phyloP scores from a whole-genome alignment of 2,329 filamentous ascomycete species.

The Talaromyces sp. region DNA sequence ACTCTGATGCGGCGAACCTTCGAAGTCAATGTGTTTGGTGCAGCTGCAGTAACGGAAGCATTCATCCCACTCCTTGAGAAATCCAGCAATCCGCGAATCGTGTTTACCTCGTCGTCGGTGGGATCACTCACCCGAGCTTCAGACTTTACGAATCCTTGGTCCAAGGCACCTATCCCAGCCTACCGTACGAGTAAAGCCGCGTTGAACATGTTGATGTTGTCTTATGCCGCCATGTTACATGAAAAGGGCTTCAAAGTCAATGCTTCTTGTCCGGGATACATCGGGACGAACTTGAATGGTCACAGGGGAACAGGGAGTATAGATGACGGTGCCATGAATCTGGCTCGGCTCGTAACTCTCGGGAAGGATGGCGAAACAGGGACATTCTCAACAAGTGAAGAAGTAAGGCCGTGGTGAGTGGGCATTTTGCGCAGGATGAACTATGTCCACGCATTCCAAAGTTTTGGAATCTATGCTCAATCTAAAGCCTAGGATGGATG shows the following conservation, averaged over 20 bases:
- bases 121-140: conserved; percentile 20
- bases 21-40: conserved; percentile 28
- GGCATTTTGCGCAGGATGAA: neutral
- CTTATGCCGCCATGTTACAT: conserved; percentile 38
- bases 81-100: conserved; percentile 19
- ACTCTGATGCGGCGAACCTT: conserved; percentile 16
- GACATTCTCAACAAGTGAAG: conserved; percentile 18
- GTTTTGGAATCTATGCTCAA: no score
- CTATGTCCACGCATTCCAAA: no score
- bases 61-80: conserved; percentile 24
- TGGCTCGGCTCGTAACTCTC: conserved; percentile 19
- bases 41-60: conserved; percentile 23
- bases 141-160: conserved; percentile 18
- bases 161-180: conserved; percentile 20
- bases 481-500: no score
- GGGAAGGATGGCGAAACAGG: conserved; percentile 18
- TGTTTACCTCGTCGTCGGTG: conserved; percentile 25
- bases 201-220: conserved; percentile 42
- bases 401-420: conserved; percentile 17
- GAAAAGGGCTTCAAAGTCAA: conserved; percentile 28
- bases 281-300: conserved; percentile 17
- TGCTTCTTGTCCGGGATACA: conserved; percentile 22
- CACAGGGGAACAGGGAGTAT: neutral
- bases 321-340: conserved; percentile 17
- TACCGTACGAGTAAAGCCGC: conserved; percentile 43